Conservation (phyloP, 2,329 filamentous ascomycete genomes). For the Verticillium longisporum region DNA sequence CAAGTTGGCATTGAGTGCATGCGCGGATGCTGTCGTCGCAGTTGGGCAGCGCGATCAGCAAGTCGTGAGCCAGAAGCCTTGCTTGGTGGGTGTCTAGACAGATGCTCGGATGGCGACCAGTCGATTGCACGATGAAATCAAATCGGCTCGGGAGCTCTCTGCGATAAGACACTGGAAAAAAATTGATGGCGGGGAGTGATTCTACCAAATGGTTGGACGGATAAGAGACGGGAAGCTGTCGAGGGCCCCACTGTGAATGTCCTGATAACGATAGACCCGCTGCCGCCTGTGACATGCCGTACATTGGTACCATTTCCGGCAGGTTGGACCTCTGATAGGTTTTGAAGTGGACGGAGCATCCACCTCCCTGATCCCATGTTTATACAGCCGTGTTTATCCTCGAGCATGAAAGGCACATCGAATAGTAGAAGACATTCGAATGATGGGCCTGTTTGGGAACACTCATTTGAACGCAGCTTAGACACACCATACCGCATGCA, state of each 20-base stretch:
- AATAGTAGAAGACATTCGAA: too few relatives aligned
- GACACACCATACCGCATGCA: too few relatives aligned
- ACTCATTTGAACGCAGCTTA: too few relatives aligned
- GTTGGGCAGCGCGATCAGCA: not conserved
- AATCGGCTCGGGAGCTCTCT: not conserved
- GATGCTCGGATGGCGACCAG: not conserved
- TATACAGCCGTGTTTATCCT: too few relatives aligned
- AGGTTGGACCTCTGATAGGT: not conserved
- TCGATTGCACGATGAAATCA: not conserved
- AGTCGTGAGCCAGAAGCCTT: not conserved
- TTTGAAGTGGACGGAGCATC: too few relatives aligned
- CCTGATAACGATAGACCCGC: too few relatives aligned
- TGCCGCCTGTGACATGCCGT: too few relatives aligned
- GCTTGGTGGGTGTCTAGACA: not conserved
- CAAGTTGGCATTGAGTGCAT: not conserved
- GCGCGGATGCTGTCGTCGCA: not conserved
- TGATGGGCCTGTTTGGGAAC: too few relatives aligned
- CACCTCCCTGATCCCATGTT: too few relatives aligned
- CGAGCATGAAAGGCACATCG: too few relatives aligned
- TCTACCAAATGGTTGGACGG: not conserved
- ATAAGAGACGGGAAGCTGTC: not conserved
- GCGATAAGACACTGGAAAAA: conserved; percentile 3
- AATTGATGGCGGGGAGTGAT: conserved; percentile 4
- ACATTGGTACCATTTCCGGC: not conserved
- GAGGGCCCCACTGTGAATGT: not conserved